phyloP scores from a whole-genome alignment of 495 filamentous ascomycete genomes.

The Sabuloglossum arenarium region DNA sequence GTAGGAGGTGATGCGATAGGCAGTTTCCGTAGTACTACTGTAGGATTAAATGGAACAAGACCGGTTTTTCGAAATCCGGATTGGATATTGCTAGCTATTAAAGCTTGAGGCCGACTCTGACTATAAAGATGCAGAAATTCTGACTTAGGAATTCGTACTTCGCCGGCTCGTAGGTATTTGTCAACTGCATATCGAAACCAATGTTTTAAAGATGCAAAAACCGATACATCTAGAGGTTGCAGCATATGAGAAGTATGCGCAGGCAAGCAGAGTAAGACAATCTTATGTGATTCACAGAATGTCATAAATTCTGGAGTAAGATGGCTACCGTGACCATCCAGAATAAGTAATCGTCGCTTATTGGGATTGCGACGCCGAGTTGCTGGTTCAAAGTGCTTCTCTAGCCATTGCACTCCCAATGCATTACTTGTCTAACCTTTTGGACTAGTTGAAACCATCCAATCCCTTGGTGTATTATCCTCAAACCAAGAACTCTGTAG shows the following conservation, averaged over 20 bases:
- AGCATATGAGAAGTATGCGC: too few species aligned
- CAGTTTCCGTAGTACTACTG: not conserved
- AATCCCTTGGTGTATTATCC: not conserved
- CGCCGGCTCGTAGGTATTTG: not conserved
- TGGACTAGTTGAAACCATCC: not conserved
- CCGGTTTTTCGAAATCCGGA: not conserved
- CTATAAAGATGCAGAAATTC: not conserved
- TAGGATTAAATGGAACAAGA: not conserved
- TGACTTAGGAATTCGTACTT: not conserved
- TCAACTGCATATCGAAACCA: not conserved
- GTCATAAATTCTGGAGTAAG: not conserved
- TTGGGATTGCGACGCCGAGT: not conserved
- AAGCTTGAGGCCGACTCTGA: not conserved
- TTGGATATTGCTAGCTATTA: not conserved
- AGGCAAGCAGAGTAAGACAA: not conserved
- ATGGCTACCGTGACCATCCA: not conserved
- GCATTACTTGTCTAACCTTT: not conserved
- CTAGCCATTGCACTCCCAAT: not conserved
- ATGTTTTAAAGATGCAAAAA: not conserved
- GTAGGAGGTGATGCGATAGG: not conserved
- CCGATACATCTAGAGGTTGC: slow-evolving; percentile 2
- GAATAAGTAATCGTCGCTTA: not conserved
- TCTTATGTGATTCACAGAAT: not conserved
- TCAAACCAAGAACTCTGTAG: not conserved
- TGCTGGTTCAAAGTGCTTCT: not conserved